These are phyloP conservation scores for Aspergillus kassunensis DNA, from an alignment of 495 filamentous ascomycete genomes.

Conservation along the genomic window DNA sequence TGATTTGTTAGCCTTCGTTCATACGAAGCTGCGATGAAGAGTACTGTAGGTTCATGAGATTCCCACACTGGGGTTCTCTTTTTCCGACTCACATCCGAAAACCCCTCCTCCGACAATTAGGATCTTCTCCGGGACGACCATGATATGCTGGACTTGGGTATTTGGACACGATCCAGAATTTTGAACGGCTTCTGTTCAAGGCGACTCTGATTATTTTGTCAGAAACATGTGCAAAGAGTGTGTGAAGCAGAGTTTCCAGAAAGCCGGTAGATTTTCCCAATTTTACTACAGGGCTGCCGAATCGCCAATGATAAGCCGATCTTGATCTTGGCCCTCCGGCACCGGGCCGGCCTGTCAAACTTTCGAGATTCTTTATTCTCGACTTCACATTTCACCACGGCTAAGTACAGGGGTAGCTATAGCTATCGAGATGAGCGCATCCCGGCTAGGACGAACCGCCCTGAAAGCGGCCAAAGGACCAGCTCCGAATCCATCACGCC, in stretches of 20 bases:
- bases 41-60: not conserved
- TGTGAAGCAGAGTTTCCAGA: not conserved
- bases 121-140: slow-evolving; percentile 50
- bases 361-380: not conserved
- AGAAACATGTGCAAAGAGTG: not conserved
- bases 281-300: not conserved
- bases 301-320: not conserved
- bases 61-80: not conserved
- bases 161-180: not conserved
- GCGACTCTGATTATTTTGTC: not conserved
- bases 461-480: slow-evolving; percentile 22
- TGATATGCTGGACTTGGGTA: slow-evolving; percentile 10
- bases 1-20: slow-evolving; percentile 14
- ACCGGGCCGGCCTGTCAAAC: not conserved
- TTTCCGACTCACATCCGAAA: slow-evolving; percentile 61
- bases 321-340: not conserved
- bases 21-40: not conserved
- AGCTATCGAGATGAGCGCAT: slow-evolving; percentile 18
- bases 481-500: not conserved
- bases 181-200: not conserved
- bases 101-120: slow-evolving; percentile 75
- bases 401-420: too few species aligned
- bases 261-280: not conserved
- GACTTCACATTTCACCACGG: not conserved
- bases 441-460: slow-evolving; percentile 17